Conservation (phyloP, 495 filamentous ascomycete species). For the Daldinia caldariorum region DNA sequence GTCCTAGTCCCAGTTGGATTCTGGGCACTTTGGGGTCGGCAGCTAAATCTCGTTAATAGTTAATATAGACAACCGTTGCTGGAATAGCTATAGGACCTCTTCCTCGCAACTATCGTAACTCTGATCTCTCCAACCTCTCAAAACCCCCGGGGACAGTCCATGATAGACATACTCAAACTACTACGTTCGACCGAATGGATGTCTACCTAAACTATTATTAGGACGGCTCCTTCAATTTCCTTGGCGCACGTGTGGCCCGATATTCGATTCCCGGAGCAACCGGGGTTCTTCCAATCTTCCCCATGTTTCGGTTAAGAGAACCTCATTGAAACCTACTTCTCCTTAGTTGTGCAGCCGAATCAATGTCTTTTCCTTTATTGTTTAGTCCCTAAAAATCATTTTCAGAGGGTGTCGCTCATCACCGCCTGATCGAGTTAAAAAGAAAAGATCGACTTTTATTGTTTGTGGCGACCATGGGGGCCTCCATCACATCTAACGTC, state of each 20-base stretch:
- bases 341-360: background rate
- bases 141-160: background rate
- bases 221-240: background rate
- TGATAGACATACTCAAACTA: background rate
- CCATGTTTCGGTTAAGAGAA: background rate
- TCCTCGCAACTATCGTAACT: too few species aligned
- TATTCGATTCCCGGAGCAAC: background rate
- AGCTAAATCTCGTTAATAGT: slow-evolving; percentile 10
- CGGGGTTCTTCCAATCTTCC: background rate
- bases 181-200: background rate
- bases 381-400: too few species aligned
- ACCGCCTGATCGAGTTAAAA: background rate
- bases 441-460: background rate
- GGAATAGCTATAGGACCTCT: background rate
- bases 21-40: slow-evolving; percentile 33
- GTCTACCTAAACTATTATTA: background rate
- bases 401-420: too few species aligned
- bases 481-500: background rate
- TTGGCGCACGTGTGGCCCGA: background rate
- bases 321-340: too few species aligned
- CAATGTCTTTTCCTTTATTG: background rate
- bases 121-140: background rate
- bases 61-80: background rate
- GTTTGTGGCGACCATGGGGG: background rate
- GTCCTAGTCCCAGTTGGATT: too few species aligned